These are phyloP conservation scores for Malassezia vespertilionis DNA, from an alignment of 1,284 basidiomycete species.

Conservation along the genomic window DNA sequence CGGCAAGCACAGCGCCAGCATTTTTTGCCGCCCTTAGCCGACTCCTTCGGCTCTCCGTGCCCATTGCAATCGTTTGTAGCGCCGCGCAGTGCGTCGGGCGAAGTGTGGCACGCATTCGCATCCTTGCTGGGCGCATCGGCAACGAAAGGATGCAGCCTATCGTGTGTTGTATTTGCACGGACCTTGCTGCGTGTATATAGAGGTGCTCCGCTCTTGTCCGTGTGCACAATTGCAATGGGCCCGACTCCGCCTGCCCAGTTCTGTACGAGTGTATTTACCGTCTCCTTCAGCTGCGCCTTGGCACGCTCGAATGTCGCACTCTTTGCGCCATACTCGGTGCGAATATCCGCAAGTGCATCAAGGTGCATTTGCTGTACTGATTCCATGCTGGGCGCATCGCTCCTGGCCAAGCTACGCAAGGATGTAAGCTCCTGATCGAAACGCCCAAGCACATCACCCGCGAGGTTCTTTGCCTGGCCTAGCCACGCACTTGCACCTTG, in stretches of 20 bases:
- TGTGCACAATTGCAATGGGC: conserved; percentile 8
- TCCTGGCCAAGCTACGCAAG: neutral
- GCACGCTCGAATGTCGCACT: conserved; percentile 4
- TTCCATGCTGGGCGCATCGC: neutral
- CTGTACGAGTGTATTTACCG: neutral
- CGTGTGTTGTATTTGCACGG: neutral
- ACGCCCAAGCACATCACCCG: neutral
- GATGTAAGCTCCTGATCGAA: neutral
- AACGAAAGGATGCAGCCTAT: neutral
- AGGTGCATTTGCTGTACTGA: conserved; percentile 6
- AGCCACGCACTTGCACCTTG: conserved; percentile 2
- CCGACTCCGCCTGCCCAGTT: neutral
- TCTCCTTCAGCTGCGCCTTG: conserved; percentile 4
- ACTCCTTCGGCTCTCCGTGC: conserved; percentile 29
- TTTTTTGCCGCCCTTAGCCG: conserved; percentile 24
- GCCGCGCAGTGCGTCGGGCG: conserved; percentile 20
- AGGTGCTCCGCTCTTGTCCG: neutral
- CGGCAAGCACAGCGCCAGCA: conserved; percentile 39
- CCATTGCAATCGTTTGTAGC: conserved; percentile 33
- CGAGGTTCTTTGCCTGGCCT: neutral
- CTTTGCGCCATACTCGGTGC: conserved; percentile 5
- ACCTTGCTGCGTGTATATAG: neutral
- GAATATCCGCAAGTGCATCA: conserved; percentile 3
- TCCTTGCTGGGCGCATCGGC: neutral
- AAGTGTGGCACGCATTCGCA: conserved; percentile 22